A percentile compares a stretch with the other conserved stretches of the same genome.
Conservation (phyloP, 495 filamentous ascomycete genomes). For the Patellaria atrata region DNA sequence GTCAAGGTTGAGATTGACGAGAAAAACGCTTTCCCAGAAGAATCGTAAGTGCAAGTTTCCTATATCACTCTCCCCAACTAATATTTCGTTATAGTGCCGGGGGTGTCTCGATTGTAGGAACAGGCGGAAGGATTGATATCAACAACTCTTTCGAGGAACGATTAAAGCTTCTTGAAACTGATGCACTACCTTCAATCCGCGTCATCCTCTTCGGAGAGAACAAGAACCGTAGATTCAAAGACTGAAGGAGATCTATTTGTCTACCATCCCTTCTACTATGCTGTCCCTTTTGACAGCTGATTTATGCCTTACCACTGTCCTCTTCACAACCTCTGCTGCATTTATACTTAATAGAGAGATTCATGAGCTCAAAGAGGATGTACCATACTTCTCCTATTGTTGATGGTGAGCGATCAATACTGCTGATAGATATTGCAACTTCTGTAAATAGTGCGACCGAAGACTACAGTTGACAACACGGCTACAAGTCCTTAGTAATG, state of each 20-base stretch:
- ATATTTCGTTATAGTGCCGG: constrained; percentile 46
- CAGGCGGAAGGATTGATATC: constrained; percentile 89
- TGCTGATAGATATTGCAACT: too few relatives aligned
- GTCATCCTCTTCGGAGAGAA: constrained; percentile 83
- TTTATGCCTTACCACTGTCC: too few relatives aligned
- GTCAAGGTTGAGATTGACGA: constrained; percentile 61
- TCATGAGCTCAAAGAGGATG: too few relatives aligned
- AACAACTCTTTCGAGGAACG: constrained; percentile 96
- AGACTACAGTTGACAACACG: too few relatives aligned
- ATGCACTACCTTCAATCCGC: constrained; percentile 72
- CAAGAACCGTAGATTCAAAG: constrained; percentile 81
- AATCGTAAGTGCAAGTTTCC: constrained; percentile 50
- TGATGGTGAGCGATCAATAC: too few relatives aligned
- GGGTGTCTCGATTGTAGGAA: constrained; percentile 65
- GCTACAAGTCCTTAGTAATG: too few relatives aligned
- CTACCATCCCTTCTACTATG: too few relatives aligned
- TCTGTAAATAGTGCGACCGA: too few relatives aligned
- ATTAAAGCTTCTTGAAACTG: constrained; percentile 66
- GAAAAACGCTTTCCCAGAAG: constrained; percentile 63
- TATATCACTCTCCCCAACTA: constrained; percentile 1
- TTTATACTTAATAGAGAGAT: too few relatives aligned
- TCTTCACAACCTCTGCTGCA: too few relatives aligned
- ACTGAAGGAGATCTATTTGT: constrained; percentile 43
- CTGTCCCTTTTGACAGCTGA: too few relatives aligned
- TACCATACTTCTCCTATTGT: too few relatives aligned